These are phyloP conservation scores for Arthrobotrys iridis DNA, from an alignment of 2,329 filamentous ascomycete genomes.

Conservation along the genomic window DNA sequence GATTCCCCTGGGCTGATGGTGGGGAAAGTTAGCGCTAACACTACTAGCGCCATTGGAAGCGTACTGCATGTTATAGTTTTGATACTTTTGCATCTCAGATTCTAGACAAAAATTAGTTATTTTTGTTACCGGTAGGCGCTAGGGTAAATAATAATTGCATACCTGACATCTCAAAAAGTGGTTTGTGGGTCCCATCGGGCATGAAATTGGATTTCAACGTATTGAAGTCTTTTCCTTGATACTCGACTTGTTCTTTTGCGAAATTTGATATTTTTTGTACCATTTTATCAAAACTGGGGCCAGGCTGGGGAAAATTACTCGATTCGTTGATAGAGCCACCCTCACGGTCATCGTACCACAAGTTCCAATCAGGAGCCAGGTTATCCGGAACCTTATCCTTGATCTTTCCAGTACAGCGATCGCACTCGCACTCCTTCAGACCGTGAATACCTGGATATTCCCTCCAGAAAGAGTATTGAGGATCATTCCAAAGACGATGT, in stretches of 20 bases:
- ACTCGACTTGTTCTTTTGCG: too few relatives aligned
- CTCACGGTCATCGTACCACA: background rate
- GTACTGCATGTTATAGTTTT: too few relatives aligned
- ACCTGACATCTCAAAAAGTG: background rate
- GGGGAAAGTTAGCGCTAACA: too few relatives aligned
- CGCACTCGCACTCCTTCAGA: slow-evolving; percentile 3
- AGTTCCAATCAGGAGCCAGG: background rate
- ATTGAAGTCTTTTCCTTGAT: too few relatives aligned
- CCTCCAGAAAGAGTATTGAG: background rate
- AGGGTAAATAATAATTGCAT: background rate
- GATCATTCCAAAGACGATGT: slow-evolving; percentile 7
- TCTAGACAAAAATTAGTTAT: too few relatives aligned
- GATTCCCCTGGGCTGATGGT: too few relatives aligned
- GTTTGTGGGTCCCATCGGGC: background rate
- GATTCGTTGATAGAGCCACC: background rate
- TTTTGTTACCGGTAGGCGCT: too few relatives aligned
- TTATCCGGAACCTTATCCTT: background rate
- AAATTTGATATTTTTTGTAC: too few relatives aligned
- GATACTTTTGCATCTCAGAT: background rate
- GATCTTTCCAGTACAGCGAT: background rate
- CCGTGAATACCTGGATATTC: background rate
- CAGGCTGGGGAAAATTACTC: too few relatives aligned
- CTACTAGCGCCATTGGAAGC: too few relatives aligned
- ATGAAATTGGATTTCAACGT: too few relatives aligned
- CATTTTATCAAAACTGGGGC: too few relatives aligned